Percentiles rank a stretch among this genome's conserved stretches.
phyloP scores from a whole-genome alignment of 768 basidiomycete genomes.

The Russula dissimulans region DNA sequence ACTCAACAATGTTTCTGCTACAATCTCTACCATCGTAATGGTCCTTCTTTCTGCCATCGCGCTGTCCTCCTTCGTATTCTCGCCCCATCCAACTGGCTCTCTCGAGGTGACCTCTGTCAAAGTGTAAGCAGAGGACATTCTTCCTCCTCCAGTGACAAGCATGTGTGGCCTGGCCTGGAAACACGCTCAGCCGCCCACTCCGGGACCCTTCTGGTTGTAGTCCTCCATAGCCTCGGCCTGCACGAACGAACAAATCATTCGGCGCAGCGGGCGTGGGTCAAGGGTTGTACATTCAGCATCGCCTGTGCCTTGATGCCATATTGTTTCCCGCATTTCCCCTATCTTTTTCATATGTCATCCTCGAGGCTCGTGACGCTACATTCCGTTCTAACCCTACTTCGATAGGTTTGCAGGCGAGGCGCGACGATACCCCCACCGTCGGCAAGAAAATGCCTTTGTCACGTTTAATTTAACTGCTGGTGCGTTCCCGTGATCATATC shows the following conservation, averaged over 20 bases:
- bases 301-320: background rate
- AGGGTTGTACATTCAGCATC: background rate
- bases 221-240: background rate
- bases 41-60: constrained; percentile 60
- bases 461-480: constrained; percentile 78
- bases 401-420: constrained; percentile 18
- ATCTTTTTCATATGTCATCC: background rate
- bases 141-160: too few species aligned
- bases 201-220: background rate
- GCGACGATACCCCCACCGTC: constrained; percentile 44
- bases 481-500: constrained; percentile 27
- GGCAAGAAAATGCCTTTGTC: constrained; percentile 72
- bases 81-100: constrained; percentile 45
- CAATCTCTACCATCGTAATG: constrained; percentile 71
- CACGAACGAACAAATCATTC: background rate
- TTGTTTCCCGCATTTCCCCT: background rate
- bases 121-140: constrained; percentile 46
- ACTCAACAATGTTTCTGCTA: constrained; percentile 63
- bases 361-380: background rate
- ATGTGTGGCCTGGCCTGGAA: background rate
- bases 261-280: background rate
- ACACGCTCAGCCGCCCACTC: background rate
- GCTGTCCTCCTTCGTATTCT: constrained; percentile 61
- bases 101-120: constrained; percentile 57
- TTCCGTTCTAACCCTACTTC: background rate